phyloP scores from a whole-genome alignment of 176 grass and related monocot genomes.

The Triticum urartu region DNA sequence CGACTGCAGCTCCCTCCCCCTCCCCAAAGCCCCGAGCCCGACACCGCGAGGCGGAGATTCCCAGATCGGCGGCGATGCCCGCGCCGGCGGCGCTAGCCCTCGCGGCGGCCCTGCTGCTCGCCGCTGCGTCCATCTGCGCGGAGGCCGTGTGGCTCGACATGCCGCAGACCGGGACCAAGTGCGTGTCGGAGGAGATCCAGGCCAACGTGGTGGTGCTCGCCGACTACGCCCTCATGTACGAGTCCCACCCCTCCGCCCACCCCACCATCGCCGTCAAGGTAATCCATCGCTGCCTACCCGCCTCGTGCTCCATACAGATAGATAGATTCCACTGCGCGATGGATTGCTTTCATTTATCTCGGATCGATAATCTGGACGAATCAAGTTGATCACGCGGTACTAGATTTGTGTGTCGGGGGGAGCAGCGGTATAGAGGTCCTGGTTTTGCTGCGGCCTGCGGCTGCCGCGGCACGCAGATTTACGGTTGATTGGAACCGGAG shows the following conservation, averaged over 20 bases:
- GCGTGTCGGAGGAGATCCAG: constrained; percentile 97
- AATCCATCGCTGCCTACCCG: not conserved
- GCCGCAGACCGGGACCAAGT: constrained; percentile 79
- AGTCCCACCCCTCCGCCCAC: constrained; percentile 48
- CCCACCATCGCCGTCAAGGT: constrained; percentile 78
- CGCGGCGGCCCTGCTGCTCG: constrained; percentile 16
- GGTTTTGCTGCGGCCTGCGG: too few relatives aligned
- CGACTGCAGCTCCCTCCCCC: not conserved
- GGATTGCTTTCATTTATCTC: not conserved
- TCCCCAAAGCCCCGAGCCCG: not conserved
- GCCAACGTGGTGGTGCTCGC: constrained; percentile 83
- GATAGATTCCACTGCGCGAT: not conserved
- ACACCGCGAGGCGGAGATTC: constrained; percentile 35
- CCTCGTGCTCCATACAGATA: not conserved
- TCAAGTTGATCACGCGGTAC: not conserved
- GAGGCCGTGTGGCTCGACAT: constrained; percentile 81
- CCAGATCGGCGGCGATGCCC: constrained; percentile 21
- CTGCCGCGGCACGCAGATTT: too few relatives aligned
- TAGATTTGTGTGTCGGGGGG: not conserved
- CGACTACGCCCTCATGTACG: constrained; percentile 72
- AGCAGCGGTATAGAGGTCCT: not conserved
- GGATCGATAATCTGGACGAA: not conserved
- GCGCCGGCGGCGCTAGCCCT: constrained; percentile 1
- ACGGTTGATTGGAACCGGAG: not conserved
- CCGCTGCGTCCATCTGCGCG: constrained; percentile 19